These are phyloP conservation scores for Vitis hybrid DNA, from an alignment of 177 flowering plant genomes.

Conservation along the genomic window DNA sequence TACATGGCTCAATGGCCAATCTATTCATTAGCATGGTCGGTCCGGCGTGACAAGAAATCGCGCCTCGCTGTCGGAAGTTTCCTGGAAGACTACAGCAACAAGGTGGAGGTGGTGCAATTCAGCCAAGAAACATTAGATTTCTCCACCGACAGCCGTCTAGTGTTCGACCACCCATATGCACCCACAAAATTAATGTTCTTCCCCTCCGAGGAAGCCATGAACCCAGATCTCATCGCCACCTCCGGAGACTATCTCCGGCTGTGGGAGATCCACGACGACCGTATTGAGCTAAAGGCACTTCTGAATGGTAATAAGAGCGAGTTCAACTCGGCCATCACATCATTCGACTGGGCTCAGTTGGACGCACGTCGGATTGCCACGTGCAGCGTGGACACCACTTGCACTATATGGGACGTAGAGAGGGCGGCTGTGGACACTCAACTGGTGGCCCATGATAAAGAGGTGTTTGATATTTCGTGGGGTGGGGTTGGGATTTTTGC, in stretches of 20 bases:
- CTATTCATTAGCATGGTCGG: conserved; percentile 33
- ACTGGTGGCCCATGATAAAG: conserved; percentile 39
- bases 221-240: conserved; percentile 37
- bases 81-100: conserved; percentile 38
- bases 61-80: conserved; percentile 40
- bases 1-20: conserved; percentile 36
- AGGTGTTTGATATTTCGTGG: conserved; percentile 41
- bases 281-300: conserved; percentile 27
- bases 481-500: conserved; percentile 36
- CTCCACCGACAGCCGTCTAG: conserved; percentile 25
- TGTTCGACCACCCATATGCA: conserved; percentile 39
- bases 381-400: conserved; percentile 38
- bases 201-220: conserved; percentile 26
- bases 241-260: conserved; percentile 37
- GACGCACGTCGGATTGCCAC: conserved; percentile 27
- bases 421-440: conserved; percentile 28
- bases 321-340: conserved; percentile 34
- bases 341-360: conserved; percentile 37
- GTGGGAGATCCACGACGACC: conserved; percentile 36
- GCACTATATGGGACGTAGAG: conserved; percentile 37
- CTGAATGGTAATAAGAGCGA: conserved; percentile 34
- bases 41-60: conserved; percentile 20
- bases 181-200: conserved; percentile 40
- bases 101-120: conserved; percentile 34
- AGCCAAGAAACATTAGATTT: conserved; percentile 23